phyloP scores from a whole-genome alignment of 768 basidiomycete species.

The Lactarius pseudohatsudake region DNA sequence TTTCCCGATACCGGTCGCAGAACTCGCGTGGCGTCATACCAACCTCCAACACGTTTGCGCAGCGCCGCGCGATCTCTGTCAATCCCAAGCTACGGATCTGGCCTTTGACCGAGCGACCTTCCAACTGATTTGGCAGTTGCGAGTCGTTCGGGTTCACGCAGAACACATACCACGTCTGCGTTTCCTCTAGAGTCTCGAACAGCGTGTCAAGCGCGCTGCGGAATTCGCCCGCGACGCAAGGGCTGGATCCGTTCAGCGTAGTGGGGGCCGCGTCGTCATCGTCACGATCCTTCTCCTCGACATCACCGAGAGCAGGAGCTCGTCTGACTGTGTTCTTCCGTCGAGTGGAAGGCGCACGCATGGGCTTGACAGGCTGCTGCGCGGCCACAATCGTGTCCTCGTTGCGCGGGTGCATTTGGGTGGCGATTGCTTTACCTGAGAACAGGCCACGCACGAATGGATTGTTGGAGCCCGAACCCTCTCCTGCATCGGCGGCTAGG shows the following conservation, averaged over 20 bases:
- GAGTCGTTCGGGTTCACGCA: slow-evolving; percentile 95
- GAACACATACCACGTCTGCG: slow-evolving; percentile 88
- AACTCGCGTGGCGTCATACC: slow-evolving; percentile 87
- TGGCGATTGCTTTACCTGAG: slow-evolving; percentile 84
- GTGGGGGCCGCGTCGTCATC: slow-evolving; percentile 37
- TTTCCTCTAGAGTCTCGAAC: slow-evolving; percentile 85
- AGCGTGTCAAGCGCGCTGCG: slow-evolving; percentile 79
- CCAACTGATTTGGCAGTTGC: slow-evolving; percentile 91
- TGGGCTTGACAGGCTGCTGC: slow-evolving; percentile 90
- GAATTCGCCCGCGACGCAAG: slow-evolving; percentile 90
- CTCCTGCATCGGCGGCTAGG: slow-evolving; percentile 42
- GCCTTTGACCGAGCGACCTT: slow-evolving; percentile 87
- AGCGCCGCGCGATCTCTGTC: slow-evolving; percentile 70
- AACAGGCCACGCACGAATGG: slow-evolving; percentile 92
- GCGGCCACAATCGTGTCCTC: slow-evolving; percentile 96
- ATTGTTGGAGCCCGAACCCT: slow-evolving; percentile 79
- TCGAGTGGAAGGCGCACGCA: slow-evolving; percentile 88
- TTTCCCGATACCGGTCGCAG: slow-evolving; percentile 75
- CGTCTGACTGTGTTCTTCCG: slow-evolving; percentile 74
- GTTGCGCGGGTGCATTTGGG: slow-evolving; percentile 86
- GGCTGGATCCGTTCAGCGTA: slow-evolving; percentile 39
- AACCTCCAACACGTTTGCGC: slow-evolving; percentile 71
- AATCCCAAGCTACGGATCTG: slow-evolving; percentile 84
- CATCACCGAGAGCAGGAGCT: slow-evolving; percentile 48
- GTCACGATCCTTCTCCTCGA: slow-evolving; percentile 52